Base-by-base conservation (phyloP, 2,329 filamentous ascomycete species). In the Phialophora tarda region DNA sequence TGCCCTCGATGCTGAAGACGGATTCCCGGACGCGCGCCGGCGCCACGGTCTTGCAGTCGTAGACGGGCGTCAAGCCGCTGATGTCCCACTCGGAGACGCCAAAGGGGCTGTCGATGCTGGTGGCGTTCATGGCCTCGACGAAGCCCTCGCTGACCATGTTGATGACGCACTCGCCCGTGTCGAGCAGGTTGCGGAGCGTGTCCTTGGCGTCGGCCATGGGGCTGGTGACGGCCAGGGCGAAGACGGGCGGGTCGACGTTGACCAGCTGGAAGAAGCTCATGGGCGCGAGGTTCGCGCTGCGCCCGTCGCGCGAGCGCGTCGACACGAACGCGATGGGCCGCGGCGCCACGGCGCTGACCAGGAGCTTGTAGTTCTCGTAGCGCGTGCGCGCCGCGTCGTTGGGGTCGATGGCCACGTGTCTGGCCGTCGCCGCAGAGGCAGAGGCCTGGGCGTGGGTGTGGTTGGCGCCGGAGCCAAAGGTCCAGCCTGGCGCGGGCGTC, bases 131-230 rank as follows among this genome's bases (percentile, higher is more conserved):
- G 0, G 93, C 93, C 81, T 97, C 93, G 74, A 95, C 75, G 75
- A 89, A 96, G 75, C 89, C 86, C 80, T 97, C 93, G 6, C 86
- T 88, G 74, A 97, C 91, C 75, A 97, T 91, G 80, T 95, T 97
- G 80, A 97, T 88, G 64, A 88, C 87, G 78, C 91, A 94, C 80
- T 97, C 91, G 54, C 84, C 80, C 0, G 85, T 88, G 47, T 90
- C 89, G 11, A 84, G 75, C 63, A 97, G 80, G 76, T 96, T 95
- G 72, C 82, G 83, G 61, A 96, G 81, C 47, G 89, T 89, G 77
- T 97, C 93, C 78, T 97, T 97, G 23, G 89, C 86, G 3, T 80
- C 77, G n/a, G 83, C 81, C 64, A 83, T 79, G 1, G 83, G 82
- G 1, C 84, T 85, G 0, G 83, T 80, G 65, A 88, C 86, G 0